Evolutionary conservation across 2,329 filamentous ascomycete genomes (phyloP).

Genomic region (Paecilomyces formosus): DNA sequence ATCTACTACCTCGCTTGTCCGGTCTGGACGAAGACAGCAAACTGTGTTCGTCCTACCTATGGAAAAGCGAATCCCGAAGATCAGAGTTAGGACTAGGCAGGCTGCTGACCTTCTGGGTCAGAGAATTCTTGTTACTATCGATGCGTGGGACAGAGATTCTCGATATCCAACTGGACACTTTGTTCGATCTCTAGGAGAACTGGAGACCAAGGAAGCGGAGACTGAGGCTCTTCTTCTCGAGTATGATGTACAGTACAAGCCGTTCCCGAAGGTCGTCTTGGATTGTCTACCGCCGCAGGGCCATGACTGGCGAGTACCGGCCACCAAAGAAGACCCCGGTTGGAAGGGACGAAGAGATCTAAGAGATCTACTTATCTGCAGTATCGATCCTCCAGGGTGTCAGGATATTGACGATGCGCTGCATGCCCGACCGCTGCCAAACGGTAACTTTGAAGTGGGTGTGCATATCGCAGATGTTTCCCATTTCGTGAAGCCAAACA

Average conservation of each 20-base stretch:
- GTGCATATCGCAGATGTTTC: slow-evolving; percentile 99
- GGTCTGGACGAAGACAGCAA: slow-evolving; percentile 76
- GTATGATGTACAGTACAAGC: slow-evolving; percentile 95
- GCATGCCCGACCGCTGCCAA: slow-evolving; percentile 74
- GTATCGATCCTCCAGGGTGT: slow-evolving; percentile 91
- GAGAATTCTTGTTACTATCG: slow-evolving; percentile 85
- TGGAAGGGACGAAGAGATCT: slow-evolving; percentile 84
- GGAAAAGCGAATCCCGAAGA: slow-evolving; percentile 97
- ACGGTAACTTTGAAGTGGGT: slow-evolving; percentile 92
- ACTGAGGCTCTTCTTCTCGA: slow-evolving; percentile 91
- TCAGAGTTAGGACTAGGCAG: slow-evolving; percentile 84
- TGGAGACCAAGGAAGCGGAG: slow-evolving; percentile 96
- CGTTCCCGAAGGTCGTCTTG: slow-evolving; percentile 90
- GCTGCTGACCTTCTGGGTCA: slow-evolving; percentile 83
- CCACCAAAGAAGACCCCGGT: slow-evolving; percentile 69
- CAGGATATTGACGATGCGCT: slow-evolving; percentile 98
- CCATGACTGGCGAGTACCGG: slow-evolving; percentile 87
- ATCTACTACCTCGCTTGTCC: slow-evolving; percentile 65
- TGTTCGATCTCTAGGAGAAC: slow-evolving; percentile 80
- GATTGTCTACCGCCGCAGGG: slow-evolving; percentile 89
- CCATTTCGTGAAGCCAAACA: slow-evolving; percentile 94
- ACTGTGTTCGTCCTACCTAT: slow-evolving; percentile 93
- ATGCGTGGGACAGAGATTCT: slow-evolving; percentile 90
- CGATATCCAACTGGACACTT: slow-evolving; percentile 91
- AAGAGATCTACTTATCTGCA: slow-evolving; percentile 81